Percentiles rank a stretch among this genome's conserved stretches.
Evolutionary conservation across 441 rosid genomes (phyloP).

Genomic region (Populus tomentosa): DNA sequence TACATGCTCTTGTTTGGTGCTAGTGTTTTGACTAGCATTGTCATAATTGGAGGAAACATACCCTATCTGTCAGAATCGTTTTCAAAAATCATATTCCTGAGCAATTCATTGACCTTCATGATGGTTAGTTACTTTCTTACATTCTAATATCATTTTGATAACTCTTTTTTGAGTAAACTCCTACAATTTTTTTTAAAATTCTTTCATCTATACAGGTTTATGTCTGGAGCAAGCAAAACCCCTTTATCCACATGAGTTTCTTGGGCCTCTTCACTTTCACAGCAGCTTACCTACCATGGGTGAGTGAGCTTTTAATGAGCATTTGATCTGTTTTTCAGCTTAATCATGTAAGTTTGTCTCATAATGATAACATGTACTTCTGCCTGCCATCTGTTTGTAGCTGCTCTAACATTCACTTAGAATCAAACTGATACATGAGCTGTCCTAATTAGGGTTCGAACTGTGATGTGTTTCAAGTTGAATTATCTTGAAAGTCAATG

Average conservation of each 20-base stretch:
- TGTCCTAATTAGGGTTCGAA: background rate
- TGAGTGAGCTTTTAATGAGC: slow-evolving; percentile 33
- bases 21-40: slow-evolving; percentile 76
- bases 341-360: background rate
- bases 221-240: slow-evolving; percentile 99
- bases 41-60: slow-evolving; percentile 93
- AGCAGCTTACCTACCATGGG: slow-evolving; percentile 99
- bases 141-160: slow-evolving; percentile 9
- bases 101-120: slow-evolving; percentile 99
- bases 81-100: slow-evolving; percentile 93
- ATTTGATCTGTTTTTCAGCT: background rate
- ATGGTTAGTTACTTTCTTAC: slow-evolving; percentile 52
- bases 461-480: background rate
- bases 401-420: background rate
- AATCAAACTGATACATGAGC: background rate
- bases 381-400: background rate
- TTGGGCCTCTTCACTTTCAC: slow-evolving; percentile 96
- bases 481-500: background rate
- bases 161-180: slow-evolving; percentile 2
- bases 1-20: slow-evolving; percentile 99
- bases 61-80: slow-evolving; percentile 89
- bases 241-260: slow-evolving; percentile 98
- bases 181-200: background rate
- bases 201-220: slow-evolving; percentile 58
- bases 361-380: background rate